Base-by-base conservation (phyloP, 495 filamentous ascomycete species). In the Penicillium paradoxum region DNA sequence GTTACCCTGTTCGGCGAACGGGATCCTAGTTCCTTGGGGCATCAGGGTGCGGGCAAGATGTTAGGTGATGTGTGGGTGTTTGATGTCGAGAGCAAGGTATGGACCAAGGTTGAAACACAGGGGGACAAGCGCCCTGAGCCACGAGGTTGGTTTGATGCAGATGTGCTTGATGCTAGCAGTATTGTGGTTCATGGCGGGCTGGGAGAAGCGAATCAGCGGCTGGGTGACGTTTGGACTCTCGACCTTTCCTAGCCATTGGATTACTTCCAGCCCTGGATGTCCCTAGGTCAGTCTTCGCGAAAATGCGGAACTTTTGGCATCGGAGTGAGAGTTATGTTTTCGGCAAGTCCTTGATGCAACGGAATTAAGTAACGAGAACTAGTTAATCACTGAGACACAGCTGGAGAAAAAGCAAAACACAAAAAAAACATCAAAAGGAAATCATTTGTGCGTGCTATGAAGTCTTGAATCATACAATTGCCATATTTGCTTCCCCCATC, bases 51-150 rank as follows among this genome's bases (percentile, higher is more conserved):
- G 0, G 87, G 87, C 1, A 82, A 77, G 57, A 88, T 89, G 74
- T 73, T 81, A 57, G 67, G 72, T 15, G 88, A 91, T 68, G 78
- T 89, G 2, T 93, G 89, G 89, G 77, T 74, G 0, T 93, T 86
- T 64, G 79, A 88, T 58, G 70, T 89, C 30, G 71, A 73, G 13
- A 66, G 70, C 6, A 68, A 79, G 36, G 72, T 71, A 43, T 81
- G 83, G 73, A 67, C 66, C 11, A 67, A 79, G 15, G 67, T 86
- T 14, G 73, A 74, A 3, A 68, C 73, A 8, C 70, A 72, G 51
- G 79, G 51, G 79, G 72, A 72, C 14, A 78, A 81, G 24, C 36
- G 36, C 17, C 69, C 72, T 46, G 54, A 55, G 15, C 55, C 64
- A 27, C 55, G 74, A 24, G 75, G 76, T 10, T 79, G 74, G 74